These are phyloP conservation scores for Coniochaeta prunicola DNA, from an alignment of 2,329 filamentous ascomycete genomes.

Conservation along the genomic window DNA sequence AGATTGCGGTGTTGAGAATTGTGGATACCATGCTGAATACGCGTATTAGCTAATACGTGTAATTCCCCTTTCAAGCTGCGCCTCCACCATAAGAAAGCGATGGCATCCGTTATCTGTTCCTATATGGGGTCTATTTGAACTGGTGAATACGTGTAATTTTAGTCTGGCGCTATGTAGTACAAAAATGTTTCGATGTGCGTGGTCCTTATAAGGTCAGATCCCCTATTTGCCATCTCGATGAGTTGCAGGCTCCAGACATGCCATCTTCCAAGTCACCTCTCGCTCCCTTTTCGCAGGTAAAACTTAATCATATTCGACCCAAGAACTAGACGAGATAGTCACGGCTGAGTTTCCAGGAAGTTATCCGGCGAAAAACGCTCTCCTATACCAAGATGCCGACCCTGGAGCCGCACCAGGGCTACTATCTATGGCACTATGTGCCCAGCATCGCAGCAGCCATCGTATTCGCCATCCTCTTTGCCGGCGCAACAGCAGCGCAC, in stretches of 20 bases:
- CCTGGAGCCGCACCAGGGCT: conserved; percentile 10
- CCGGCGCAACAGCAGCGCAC: conserved; percentile 28
- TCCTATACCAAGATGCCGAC: neutral
- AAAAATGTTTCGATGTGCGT: no score
- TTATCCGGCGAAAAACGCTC: neutral
- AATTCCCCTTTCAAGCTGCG: no score
- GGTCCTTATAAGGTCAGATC: neutral
- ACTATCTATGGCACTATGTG: conserved; percentile 27
- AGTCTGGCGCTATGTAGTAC: no score
- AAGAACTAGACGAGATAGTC: neutral
- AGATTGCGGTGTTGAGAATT: no score
- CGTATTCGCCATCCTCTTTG: conserved; percentile 35
- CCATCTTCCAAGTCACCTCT: no score
- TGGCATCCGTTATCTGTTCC: neutral
- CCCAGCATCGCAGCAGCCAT: conserved; percentile 36
- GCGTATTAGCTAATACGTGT: neutral
- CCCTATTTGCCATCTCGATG: no score
- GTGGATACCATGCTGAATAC: neutral
- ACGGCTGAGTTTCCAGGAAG: neutral
- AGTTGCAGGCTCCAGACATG: no score
- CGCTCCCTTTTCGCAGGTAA: no score
- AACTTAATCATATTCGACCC: no score
- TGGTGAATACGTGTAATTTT: neutral
- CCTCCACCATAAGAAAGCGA: no score
- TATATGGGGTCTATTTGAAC: neutral